A percentile compares a stretch with the other conserved stretches of the same genome.
These are phyloP conservation scores for Trypanosoma scelopori DNA, from an alignment of 208 protist genomes.

Conservation along the genomic window DNA sequence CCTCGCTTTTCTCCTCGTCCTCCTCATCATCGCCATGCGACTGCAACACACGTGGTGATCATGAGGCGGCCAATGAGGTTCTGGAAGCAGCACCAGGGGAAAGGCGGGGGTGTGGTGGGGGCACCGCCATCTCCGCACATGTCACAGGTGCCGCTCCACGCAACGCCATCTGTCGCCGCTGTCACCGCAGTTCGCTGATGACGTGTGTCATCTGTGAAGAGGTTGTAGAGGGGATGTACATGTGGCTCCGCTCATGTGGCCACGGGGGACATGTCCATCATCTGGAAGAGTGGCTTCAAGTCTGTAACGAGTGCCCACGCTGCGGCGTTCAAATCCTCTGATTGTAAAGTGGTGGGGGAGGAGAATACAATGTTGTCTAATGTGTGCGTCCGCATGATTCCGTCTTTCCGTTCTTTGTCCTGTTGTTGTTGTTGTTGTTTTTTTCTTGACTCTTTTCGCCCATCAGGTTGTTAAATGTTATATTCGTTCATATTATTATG, in stretches of 20 bases:
- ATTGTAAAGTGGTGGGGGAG: not conserved
- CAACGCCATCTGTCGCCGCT: slow-evolving; percentile 62
- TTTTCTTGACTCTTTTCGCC: too few relatives aligned
- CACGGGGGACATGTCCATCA: slow-evolving; percentile 86
- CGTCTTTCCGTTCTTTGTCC: too few relatives aligned
- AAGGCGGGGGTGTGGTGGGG: not conserved
- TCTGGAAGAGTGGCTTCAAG: slow-evolving; percentile 71
- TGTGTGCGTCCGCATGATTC: too few relatives aligned
- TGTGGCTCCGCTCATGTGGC: slow-evolving; percentile 78
- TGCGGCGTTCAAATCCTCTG: slow-evolving; percentile 57
- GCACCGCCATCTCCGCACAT: not conserved
- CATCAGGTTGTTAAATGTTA: too few relatives aligned
- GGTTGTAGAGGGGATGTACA: slow-evolving; percentile 81
- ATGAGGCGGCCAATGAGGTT: not conserved
- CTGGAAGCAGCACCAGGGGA: slow-evolving; percentile 1
- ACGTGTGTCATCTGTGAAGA: slow-evolving; percentile 82
- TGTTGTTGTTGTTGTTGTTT: too few relatives aligned
- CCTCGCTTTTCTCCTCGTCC: too few relatives aligned
- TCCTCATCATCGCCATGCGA: too few relatives aligned
- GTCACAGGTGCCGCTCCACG: slow-evolving; percentile 23
- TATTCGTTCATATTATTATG: not conserved
- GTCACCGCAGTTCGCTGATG: slow-evolving; percentile 47
- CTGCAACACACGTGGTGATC: not conserved
- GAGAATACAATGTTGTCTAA: too few relatives aligned
- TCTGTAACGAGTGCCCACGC: slow-evolving; percentile 67